Percentiles rank a stretch among this genome's conserved stretches.
phyloP scores from a whole-genome alignment of 768 basidiomycete genomes.

The Amanita pseudoporphyria region DNA sequence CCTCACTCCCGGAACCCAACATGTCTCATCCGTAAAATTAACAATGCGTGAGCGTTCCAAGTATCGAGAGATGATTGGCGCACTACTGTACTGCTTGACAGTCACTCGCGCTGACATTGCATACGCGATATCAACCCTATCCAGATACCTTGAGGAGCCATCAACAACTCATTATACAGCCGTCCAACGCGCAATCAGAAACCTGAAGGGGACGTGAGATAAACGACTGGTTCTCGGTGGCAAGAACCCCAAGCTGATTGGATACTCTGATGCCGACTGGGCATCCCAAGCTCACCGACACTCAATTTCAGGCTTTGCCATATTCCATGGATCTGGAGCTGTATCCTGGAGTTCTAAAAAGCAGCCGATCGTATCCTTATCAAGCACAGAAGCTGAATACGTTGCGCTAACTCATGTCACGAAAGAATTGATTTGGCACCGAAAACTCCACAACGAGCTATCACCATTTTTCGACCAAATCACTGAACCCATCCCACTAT shows the following conservation, averaged over 20 bases:
- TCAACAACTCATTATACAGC: conserved; percentile 17
- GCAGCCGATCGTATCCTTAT: conserved; percentile 22
- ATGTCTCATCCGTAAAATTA: conserved; percentile 2
- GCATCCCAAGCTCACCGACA: conserved; percentile 10
- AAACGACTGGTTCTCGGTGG: too few species aligned
- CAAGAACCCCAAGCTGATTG: conserved; percentile 6
- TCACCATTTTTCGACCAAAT: too few species aligned
- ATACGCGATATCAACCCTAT: too few species aligned
- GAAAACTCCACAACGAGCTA: too few species aligned
- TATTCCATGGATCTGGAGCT: conserved; percentile 12
- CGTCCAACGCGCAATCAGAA: conserved; percentile 17
- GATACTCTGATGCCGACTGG: too few species aligned
- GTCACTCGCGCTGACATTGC: too few species aligned
- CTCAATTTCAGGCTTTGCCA: conserved; percentile 20
- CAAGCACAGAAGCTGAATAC: too few species aligned
- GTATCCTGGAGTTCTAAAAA: conserved; percentile 24
- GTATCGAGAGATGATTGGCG: conserved; percentile 18
- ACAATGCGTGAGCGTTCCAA: conserved; percentile 1
- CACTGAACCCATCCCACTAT: conserved; percentile 3
- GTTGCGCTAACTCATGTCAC: conserved; percentile 17
- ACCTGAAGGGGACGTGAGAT: conserved; percentile 19
- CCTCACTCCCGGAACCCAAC: too few species aligned
- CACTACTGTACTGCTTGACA: too few species aligned
- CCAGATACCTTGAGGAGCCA: too few species aligned
- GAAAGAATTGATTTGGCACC: too few species aligned